Conservation (phyloP, 1,284 basidiomycete species). For the Thelephora terrestris region DNA sequence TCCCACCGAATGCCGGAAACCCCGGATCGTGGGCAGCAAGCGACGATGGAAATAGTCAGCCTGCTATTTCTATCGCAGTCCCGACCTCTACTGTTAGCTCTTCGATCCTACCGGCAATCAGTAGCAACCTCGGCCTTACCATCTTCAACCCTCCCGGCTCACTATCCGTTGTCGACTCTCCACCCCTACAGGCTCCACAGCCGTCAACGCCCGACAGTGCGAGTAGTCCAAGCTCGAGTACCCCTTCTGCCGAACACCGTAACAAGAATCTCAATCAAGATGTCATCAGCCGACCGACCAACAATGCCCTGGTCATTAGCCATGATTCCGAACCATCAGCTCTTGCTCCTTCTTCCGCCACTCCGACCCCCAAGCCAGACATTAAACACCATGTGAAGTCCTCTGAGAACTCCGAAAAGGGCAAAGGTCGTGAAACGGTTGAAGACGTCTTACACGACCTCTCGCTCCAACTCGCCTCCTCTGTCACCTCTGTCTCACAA, state of each 20-base stretch:
- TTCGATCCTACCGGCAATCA: slow-evolving; percentile 31
- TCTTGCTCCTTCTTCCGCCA: slow-evolving; percentile 8
- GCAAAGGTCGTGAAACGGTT: slow-evolving; percentile 13
- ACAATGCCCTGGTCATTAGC: slow-evolving; percentile 16
- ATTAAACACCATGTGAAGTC: slow-evolving; percentile 2
- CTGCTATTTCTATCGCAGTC: slow-evolving; percentile 26
- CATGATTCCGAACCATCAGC: slow-evolving; percentile 16
- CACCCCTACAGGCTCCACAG: slow-evolving; percentile 7
- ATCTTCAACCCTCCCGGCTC: slow-evolving; percentile 38
- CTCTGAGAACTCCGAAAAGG: slow-evolving; percentile 8
- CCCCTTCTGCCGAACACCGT: slow-evolving; percentile 21
- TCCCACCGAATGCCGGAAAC: slow-evolving; percentile 9
- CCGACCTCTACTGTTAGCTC: slow-evolving; percentile 21
- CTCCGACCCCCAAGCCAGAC: slow-evolving; percentile 6
- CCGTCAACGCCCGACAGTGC: slow-evolving; percentile 9
- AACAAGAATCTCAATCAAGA: slow-evolving; percentile 26
- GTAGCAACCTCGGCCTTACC: slow-evolving; percentile 47
- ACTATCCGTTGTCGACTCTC: slow-evolving; percentile 13
- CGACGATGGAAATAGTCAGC: neutral
- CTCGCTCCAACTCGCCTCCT: slow-evolving; percentile 34
- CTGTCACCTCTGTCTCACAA: slow-evolving; percentile 33
- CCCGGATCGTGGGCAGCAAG: neutral
- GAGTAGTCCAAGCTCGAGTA: slow-evolving; percentile 18
- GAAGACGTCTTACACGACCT: slow-evolving; percentile 27
- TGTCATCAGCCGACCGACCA: slow-evolving; percentile 26